Percentiles rank a stretch among this genome's conserved stretches.
Conservation (phyloP, 129 eudicot genomes). For the Helianthus annuus region HanXRQr2.0-SUNRISE NC_035440.2:150423147-150423646, state of each 20-base stretch:
- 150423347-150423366: constrained; percentile 65
- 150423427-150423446: constrained; percentile 90
- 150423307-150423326: not conserved
- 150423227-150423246: constrained; percentile 95
- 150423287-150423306: constrained; percentile 55
- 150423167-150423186: not conserved
- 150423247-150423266: constrained; percentile 91
- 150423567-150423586: constrained; percentile 97
- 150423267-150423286: constrained; percentile 81
- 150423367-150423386: constrained; percentile 97
- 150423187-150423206: constrained; percentile 76
- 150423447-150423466: constrained; percentile 7
- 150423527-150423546: constrained; percentile 74
- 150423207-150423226: constrained; percentile 94
- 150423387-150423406: constrained; percentile 93
- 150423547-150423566: constrained; percentile 94
- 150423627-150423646: not conserved
- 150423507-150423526: constrained; percentile 35
- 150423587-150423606: constrained; percentile 43
- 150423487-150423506: not conserved
- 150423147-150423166: not conserved
- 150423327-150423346: not conserved
- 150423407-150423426: constrained; percentile 96
- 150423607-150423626: not conserved
- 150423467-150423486: not conserved